Evolutionary conservation across 2,329 filamentous ascomycete species (phyloP).

Genomic region (Aspergillus sp.): DNA sequence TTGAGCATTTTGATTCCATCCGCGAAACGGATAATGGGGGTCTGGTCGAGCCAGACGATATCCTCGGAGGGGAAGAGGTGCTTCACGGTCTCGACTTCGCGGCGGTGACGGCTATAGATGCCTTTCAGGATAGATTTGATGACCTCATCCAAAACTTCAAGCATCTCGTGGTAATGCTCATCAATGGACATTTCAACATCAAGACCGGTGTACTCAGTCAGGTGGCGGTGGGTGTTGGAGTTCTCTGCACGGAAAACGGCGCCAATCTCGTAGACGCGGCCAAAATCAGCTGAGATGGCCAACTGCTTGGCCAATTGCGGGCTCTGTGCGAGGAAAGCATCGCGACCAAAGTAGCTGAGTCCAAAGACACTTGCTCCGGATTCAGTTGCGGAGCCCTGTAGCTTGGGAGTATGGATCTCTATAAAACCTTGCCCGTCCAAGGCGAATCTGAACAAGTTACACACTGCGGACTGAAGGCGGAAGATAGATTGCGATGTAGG

Average conservation of each 20-base stretch:
- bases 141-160: slow-evolving; percentile 68
- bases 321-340: slow-evolving; percentile 83
- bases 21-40: slow-evolving; percentile 70
- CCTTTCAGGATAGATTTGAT: slow-evolving; percentile 73
- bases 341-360: slow-evolving; percentile 82
- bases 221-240: slow-evolving; percentile 87
- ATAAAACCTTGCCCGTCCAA: slow-evolving; percentile 73
- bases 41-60: slow-evolving; percentile 79
- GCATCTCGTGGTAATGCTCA: slow-evolving; percentile 81
- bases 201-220: slow-evolving; percentile 90
- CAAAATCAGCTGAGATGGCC: slow-evolving; percentile 82
- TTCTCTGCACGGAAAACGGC: slow-evolving; percentile 92
- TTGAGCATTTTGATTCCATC: slow-evolving; percentile 77
- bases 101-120: slow-evolving; percentile 60
- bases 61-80: slow-evolving; percentile 80
- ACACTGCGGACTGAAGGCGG: slow-evolving; percentile 73
- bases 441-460: slow-evolving; percentile 69
- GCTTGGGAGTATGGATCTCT: slow-evolving; percentile 88
- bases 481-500: slow-evolving; percentile 81
- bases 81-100: slow-evolving; percentile 73
- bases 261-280: slow-evolving; percentile 81
- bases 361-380: slow-evolving; percentile 88
- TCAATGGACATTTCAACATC: slow-evolving; percentile 91
- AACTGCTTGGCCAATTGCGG: slow-evolving; percentile 92
- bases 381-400: slow-evolving; percentile 84